Percentiles rank a stretch among this genome's conserved stretches.
Evolutionary conservation across 2,329 filamentous ascomycete species (phyloP).

Genomic region (Colletotrichum melonis): DNA sequence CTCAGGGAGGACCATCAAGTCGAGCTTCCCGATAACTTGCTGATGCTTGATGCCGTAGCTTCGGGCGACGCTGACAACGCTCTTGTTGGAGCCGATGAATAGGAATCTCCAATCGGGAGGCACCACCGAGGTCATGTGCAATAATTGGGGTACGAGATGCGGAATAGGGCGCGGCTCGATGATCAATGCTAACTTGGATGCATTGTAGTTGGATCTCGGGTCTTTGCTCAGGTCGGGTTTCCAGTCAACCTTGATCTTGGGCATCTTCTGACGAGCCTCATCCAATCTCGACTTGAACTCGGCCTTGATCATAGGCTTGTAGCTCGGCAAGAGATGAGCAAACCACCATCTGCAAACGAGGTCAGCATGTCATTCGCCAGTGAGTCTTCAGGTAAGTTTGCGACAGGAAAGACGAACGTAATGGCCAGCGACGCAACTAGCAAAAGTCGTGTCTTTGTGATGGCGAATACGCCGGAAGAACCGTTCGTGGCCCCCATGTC

Average conservation of each 20-base stretch:
- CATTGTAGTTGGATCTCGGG: conserved; percentile 53
- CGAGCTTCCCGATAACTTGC: conserved; percentile 62
- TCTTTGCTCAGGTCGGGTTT: conserved; percentile 39
- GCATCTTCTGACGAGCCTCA: conserved; percentile 53
- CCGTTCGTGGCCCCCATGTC: conserved; percentile 34
- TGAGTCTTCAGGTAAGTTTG: background rate
- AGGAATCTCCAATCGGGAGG: conserved; percentile 68
- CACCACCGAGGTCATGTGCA: conserved; percentile 64
- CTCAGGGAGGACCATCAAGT: conserved; percentile 59
- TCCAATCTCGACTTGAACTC: conserved; percentile 50
- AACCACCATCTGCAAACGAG: conserved; percentile 56
- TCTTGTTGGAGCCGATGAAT: conserved; percentile 62
- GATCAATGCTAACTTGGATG: conserved; percentile 63
- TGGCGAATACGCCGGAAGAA: conserved; percentile 39
- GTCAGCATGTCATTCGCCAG: background rate
- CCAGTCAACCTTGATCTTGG: conserved; percentile 55
- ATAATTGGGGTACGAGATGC: conserved; percentile 60
- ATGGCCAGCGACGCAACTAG: conserved; percentile 48
- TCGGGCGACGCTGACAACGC: conserved; percentile 56
- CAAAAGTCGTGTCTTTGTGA: conserved; percentile 50
- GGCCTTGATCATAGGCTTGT: conserved; percentile 55
- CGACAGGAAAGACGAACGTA: conserved; percentile 47
- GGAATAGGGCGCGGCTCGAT: conserved; percentile 61
- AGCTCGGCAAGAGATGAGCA: conserved; percentile 55
- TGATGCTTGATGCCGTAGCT: conserved; percentile 61